Base-by-base conservation (phyloP, 1,139 yeast genomes). In the Kluyveromyces sp. region DNA sequence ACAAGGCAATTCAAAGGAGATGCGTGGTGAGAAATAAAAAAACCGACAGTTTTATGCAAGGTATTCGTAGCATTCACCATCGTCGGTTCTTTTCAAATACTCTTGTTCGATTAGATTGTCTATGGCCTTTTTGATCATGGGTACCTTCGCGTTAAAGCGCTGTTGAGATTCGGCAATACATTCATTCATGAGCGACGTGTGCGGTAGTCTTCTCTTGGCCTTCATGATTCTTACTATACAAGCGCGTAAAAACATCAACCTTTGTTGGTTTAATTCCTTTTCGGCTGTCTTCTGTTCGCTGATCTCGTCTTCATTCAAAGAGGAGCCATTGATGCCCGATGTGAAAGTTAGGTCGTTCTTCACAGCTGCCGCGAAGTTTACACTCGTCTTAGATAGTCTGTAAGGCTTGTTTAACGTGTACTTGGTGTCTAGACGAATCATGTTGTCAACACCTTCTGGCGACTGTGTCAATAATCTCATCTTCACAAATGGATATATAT, bases 211-310 rank as follows among this genome's bases (percentile, higher is more conserved):
- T 66, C 89, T 85, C 61, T 97, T 78, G 1, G 96, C 90, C 70
- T 92, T 92, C 97, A 92, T 92, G 60, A 92, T 87, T 59, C 98
- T 78, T 40, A 92, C 98, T 67, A 92, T 88, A 59, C 95, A 86
- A 1, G 97, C 96, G 61, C 89, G 87, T 59, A 92, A 74, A 68
- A 83, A 83, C 61, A 85, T 79, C 70, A 83, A 87, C 58, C 97
- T 79, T 50, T 89, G 87, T 60, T 88, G 92, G 56, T 83, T 89
- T 53, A 92, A 79, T 61, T 89, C 96, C 66, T 83, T 83, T 57
- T 79, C 83, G 1, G 95, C 81, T 53, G 87, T 95, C 45, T 82
- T 90, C 38, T 79, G 79, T 60, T 92, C 97, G 53, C 57, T 50
- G 7, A 29, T 25, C 28, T 34, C 37, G 7, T 7, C n/a, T 7